Percentiles rank a stretch among this genome's conserved stretches.
Conservation (phyloP, 2,329 filamentous ascomycete genomes). For the Lachnellula occidentalis region DNA sequence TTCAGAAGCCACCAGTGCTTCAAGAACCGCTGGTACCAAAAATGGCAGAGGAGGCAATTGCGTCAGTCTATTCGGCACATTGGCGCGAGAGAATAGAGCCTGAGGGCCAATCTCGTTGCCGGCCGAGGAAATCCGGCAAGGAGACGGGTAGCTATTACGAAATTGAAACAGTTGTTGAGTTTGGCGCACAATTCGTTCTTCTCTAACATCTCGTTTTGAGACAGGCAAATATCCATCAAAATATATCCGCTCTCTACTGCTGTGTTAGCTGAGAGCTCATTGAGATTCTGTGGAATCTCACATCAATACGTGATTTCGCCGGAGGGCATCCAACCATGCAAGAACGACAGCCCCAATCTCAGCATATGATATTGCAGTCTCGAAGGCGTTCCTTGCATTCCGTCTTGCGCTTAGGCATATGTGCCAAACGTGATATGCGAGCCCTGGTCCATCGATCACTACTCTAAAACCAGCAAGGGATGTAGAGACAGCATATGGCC, state of each 20-base stretch:
- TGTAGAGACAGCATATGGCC: conserved; percentile 43
- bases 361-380: conserved; percentile 54
- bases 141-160: conserved; percentile 16
- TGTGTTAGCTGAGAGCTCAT: conserved; percentile 10
- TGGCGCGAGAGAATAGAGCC: conserved; percentile 20
- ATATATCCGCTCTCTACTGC: conserved; percentile 59
- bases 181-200: conserved; percentile 19
- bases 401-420: conserved; percentile 42
- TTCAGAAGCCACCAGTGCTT: conserved; percentile 51
- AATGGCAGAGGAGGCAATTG: conserved; percentile 52
- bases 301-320: conserved; percentile 51
- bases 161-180: conserved; percentile 25
- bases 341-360: conserved; percentile 55
- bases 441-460: conserved; percentile 70
- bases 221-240: conserved; percentile 80
- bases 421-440: conserved; percentile 69
- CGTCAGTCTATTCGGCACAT: conserved; percentile 18
- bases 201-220: conserved; percentile 26
- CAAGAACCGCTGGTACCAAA: conserved; percentile 70
- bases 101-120: conserved; percentile 3
- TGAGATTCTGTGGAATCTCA: conserved; percentile 31
- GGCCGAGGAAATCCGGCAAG: conserved; percentile 10
- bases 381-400: conserved; percentile 40
- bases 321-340: conserved; percentile 58
- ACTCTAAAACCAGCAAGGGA: conserved; percentile 39